Percentiles rank a stretch among this genome's conserved stretches.
Evolutionary conservation across 1,284 basidiomycete species (phyloP).

Genomic region (Apiotrichum mycotoxinovorans): DNA sequence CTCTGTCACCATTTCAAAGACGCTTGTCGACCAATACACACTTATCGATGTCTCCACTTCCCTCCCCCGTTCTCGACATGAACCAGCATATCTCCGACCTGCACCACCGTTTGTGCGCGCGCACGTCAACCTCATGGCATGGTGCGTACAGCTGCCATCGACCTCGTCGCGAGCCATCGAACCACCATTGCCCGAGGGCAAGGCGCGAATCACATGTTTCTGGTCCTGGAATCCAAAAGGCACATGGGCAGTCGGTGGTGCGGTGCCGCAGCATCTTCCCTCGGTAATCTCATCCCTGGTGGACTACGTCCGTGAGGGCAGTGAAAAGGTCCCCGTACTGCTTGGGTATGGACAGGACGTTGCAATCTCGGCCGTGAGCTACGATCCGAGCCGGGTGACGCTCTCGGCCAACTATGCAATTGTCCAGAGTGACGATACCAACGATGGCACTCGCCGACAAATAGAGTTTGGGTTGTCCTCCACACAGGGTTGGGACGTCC

Average conservation of each 20-base stretch:
- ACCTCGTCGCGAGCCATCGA: constrained; percentile 31
- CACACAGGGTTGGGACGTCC: constrained; percentile 85
- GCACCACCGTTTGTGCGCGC: constrained; percentile 93
- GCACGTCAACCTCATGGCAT: constrained; percentile 80
- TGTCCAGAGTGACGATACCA: constrained; percentile 60
- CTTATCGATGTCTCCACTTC: constrained; percentile 92
- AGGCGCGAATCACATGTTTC: constrained; percentile 78
- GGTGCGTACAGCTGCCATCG: constrained; percentile 73
- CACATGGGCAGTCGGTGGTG: constrained; percentile 71
- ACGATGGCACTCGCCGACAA: constrained; percentile 55
- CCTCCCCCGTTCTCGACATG: constrained; percentile 83
- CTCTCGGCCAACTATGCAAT: constrained; percentile 82
- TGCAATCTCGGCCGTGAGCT: constrained; percentile 69
- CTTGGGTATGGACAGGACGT: constrained; percentile 77
- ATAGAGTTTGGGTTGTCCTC: constrained; percentile 76
- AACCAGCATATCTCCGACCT: constrained; percentile 88
- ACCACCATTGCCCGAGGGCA: constrained; percentile 46
- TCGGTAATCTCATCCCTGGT: constrained; percentile 75
- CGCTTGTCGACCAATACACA: constrained; percentile 73
- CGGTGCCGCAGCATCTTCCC: constrained; percentile 65
- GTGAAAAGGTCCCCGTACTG: constrained; percentile 69
- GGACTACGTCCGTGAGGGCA: constrained; percentile 69
- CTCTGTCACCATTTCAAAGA: constrained; percentile 84
- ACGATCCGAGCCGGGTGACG: constrained; percentile 75
- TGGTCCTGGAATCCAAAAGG: constrained; percentile 95